Evolutionary conservation across 2,329 filamentous ascomycete species (phyloP).

Genomic region (Ceratocystis eucalypticola): DNA sequence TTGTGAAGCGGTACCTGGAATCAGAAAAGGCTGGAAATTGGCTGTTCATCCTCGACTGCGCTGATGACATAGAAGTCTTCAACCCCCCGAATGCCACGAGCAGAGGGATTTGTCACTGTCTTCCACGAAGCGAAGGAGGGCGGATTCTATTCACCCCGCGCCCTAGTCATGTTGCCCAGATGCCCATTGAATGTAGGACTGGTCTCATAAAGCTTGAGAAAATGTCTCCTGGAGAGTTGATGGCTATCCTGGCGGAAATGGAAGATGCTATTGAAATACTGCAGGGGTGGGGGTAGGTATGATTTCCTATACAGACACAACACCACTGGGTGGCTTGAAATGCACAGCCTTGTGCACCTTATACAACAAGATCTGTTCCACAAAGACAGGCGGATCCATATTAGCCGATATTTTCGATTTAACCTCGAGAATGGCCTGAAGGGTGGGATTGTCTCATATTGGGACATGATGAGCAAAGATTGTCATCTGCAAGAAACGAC

Average conservation of each 20-base stretch:
- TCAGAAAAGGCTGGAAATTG: conserved; percentile 21
- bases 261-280: not conserved
- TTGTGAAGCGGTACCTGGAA: conserved; percentile 19
- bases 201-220: not conserved
- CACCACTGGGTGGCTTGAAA: not conserved
- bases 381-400: not conserved
- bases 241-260: not conserved
- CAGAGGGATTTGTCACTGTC: conserved; percentile 19
- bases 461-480: too few species aligned
- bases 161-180: not conserved
- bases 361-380: not conserved
- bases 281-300: not conserved
- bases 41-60: conserved; percentile 23
- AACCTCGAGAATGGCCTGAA: too few species aligned
- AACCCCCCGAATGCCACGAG: not conserved
- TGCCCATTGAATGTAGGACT: not conserved
- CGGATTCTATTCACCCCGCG: conserved; percentile 10
- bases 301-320: not conserved
- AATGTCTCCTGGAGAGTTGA: not conserved
- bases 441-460: too few species aligned
- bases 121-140: conserved; percentile 22
- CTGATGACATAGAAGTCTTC: conserved; percentile 20
- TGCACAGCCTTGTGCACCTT: not conserved
- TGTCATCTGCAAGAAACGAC: too few species aligned
- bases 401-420: not conserved